Conservation (phyloP, 805 yeast species). For the Barnettozyma sucrosica region DNA sequence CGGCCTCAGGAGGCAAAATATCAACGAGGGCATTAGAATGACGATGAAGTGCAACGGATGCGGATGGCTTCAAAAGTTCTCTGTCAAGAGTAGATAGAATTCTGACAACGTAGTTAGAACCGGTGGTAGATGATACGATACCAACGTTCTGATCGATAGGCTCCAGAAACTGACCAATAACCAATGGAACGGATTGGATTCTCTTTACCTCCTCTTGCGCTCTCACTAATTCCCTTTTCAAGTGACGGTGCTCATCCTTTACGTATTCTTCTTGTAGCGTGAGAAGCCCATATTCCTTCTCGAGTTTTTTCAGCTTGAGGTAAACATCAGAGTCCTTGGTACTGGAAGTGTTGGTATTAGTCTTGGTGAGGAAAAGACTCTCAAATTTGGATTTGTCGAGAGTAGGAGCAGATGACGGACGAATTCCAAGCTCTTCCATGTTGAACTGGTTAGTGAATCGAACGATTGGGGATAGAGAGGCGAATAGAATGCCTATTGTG, state of each 20-base stretch:
- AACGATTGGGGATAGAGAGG: neutral
- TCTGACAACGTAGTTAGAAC: slow-evolving; percentile 94
- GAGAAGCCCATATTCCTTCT: slow-evolving; percentile 82
- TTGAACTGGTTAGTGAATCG: neutral
- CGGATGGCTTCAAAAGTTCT: slow-evolving; percentile 88
- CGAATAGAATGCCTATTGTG: too few relatives aligned
- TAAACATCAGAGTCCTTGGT: slow-evolving; percentile 58
- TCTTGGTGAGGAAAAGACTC: slow-evolving; percentile 24
- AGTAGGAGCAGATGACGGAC: slow-evolving; percentile 28
- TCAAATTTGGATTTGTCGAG: slow-evolving; percentile 29
- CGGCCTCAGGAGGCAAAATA: slow-evolving; percentile 98
- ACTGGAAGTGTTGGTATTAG: slow-evolving; percentile 2
- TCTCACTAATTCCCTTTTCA: slow-evolving; percentile 87
- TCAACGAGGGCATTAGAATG: slow-evolving; percentile 97
- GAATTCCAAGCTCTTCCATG: slow-evolving; percentile 64
- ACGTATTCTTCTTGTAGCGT: slow-evolving; percentile 91
- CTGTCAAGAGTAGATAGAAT: slow-evolving; percentile 92
- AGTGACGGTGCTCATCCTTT: slow-evolving; percentile 95
- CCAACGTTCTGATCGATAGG: slow-evolving; percentile 97
- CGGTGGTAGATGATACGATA: slow-evolving; percentile 95
- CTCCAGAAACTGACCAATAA: slow-evolving; percentile 95
- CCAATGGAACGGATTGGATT: slow-evolving; percentile 95
- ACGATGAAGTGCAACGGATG: slow-evolving; percentile 95
- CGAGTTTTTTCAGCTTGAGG: slow-evolving; percentile 77
- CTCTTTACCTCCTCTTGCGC: slow-evolving; percentile 99